Evolutionary conservation across 1,284 basidiomycete species (phyloP).

Genomic region (Leucoagaricus sp.): DNA sequence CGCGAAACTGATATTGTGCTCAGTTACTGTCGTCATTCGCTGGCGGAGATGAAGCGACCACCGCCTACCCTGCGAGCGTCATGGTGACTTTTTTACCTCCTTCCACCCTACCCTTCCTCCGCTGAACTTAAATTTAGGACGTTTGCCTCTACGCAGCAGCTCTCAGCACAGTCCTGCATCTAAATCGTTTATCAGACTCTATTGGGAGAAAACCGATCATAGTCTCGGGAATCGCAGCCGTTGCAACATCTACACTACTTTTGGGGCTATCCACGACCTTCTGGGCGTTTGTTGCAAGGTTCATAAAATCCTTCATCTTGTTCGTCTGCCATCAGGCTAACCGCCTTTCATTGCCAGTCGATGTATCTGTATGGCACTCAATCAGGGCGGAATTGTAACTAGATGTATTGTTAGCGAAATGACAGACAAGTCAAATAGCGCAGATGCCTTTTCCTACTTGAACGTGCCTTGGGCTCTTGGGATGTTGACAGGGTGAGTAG

Average conservation of each 20-base stretch:
- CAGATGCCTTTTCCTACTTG: conserved; percentile 29
- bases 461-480: conserved; percentile 30
- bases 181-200: conserved; percentile 66
- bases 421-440: conserved; percentile 30
- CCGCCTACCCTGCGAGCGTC: conserved; percentile 30
- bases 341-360: not conserved
- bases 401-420: conserved; percentile 32
- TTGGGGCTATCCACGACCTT: conserved; percentile 54
- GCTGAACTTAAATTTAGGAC: conserved; percentile 17
- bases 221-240: conserved; percentile 56
- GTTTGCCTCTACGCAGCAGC: conserved; percentile 24
- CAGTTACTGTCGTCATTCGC: conserved; percentile 25
- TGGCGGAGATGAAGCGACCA: conserved; percentile 23
- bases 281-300: conserved; percentile 48
- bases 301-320: not conserved
- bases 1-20: not conserved
- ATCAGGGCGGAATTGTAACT: conserved; percentile 20
- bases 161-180: conserved; percentile 56
- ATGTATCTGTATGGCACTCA: not conserved
- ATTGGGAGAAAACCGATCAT: conserved; percentile 68
- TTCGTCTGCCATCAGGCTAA: too few species aligned
- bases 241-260: conserved; percentile 58
- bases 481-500: conserved; percentile 20
- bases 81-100: conserved; percentile 20
- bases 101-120: not conserved